Conservation (phyloP, 1,139 yeast species). For the Yamadazyma sp. region DNA sequence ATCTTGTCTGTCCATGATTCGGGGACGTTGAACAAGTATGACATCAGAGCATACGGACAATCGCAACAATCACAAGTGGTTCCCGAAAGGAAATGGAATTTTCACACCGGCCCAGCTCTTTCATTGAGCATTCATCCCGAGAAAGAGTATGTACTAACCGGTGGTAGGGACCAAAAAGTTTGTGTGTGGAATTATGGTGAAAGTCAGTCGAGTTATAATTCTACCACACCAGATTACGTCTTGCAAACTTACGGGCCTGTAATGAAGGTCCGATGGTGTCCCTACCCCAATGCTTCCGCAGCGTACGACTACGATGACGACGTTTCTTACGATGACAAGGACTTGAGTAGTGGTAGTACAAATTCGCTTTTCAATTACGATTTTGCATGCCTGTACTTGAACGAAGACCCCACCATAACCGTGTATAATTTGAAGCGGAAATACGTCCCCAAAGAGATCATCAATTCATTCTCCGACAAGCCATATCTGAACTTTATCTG, state of each 20-base stretch:
- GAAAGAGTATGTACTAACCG: conserved; percentile 78
- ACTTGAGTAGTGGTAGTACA: neutral
- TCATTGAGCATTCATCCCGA: conserved; percentile 89
- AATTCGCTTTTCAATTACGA: conserved; percentile 49
- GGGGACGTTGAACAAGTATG: conserved; percentile 86
- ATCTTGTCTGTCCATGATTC: conserved; percentile 76
- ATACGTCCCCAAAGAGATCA: conserved; percentile 69
- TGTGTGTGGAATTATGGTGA: conserved; percentile 72
- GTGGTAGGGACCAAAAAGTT: conserved; percentile 86
- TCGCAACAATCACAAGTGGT: conserved; percentile 20
- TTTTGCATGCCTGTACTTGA: conserved; percentile 75
- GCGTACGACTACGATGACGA: conserved; percentile 7
- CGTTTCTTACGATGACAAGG: conserved; percentile 7
- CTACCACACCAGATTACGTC: conserved; percentile 61
- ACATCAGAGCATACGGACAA: conserved; percentile 47
- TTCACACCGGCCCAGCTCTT: conserved; percentile 90
- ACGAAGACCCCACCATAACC: conserved; percentile 73
- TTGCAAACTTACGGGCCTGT: conserved; percentile 78
- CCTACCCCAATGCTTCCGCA: conserved; percentile 23
- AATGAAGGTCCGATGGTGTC: conserved; percentile 69
- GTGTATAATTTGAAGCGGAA: conserved; percentile 75
- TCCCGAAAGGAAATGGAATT: conserved; percentile 74
- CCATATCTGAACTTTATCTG: conserved; percentile 47
- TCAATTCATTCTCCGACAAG: conserved; percentile 53
- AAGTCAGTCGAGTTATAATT: conserved; percentile 10